Evolutionary conservation across 2,329 filamentous ascomycete genomes (phyloP), one percentile per base, ranked within the genome.

Genomic region (Colletotrichum salicis): DNA sequence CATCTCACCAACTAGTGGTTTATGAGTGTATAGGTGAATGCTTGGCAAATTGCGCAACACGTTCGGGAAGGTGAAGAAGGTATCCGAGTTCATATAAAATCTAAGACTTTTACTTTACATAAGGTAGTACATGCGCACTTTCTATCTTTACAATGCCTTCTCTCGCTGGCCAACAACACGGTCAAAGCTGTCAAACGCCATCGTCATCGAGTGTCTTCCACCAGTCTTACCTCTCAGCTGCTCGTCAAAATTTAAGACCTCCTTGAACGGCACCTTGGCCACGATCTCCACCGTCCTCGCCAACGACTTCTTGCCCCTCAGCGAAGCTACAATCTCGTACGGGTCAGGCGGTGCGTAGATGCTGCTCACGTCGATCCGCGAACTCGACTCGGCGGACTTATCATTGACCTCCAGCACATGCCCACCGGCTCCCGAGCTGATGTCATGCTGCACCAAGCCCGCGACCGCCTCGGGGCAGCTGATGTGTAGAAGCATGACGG

Each of bases 201-300:
- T 88, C 1, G 87, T 88, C 79, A 90, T 83, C 5, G 87, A 85
- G 77, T 91, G 89, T 2, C 96, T 87, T 0, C 96, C 96, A 3
- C 92, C 93, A 4, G 96, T 99, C 84, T 97, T 88, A 82, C 94
- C 95, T 64, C 96, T 87, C 74, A 99, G 83, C 79, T 97, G 94
- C 80, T 94, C 94, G 76, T 98, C 86, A 81, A 98, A 99, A 54
- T 96, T 94, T 45, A 98, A 92, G 94, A 98, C 98, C 82, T 98
- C 96, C 83, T 96, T 97, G 77, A 98, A 86, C 37, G 96, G 96
- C 33, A 98, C 96, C 77, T 93, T 91, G 27, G 95, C 96, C 12
- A 92, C 91, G 75, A 99, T 94, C 61, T 92, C 88, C 70, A 87
- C 84, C 83, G 84, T 86, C 57, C 85, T 83, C 67, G 83, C 82